These are phyloP conservation scores for Bipolaris sorokiniana DNA, from an alignment of 2,329 filamentous ascomycete genomes.

Conservation along the genomic window DNA sequence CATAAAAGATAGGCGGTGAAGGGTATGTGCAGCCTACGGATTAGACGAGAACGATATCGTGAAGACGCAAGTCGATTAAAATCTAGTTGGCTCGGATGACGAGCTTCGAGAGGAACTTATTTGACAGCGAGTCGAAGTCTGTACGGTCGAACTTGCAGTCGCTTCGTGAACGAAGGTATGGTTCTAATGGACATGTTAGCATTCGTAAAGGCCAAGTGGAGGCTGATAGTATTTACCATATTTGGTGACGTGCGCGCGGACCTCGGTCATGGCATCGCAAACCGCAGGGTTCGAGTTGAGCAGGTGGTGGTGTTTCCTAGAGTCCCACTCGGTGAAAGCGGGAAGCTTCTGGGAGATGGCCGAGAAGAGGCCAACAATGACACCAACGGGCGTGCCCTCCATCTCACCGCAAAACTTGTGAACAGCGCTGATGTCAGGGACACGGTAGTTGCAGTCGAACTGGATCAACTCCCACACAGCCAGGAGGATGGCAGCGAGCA, in stretches of 20 bases:
- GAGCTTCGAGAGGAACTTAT: conserved; percentile 96
- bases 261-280: conserved; percentile 95
- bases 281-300: conserved; percentile 90
- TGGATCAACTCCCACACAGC: conserved; percentile 99
- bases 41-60: conserved; percentile 15
- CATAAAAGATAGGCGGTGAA: conserved; percentile 23
- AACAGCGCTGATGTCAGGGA: conserved; percentile 81
- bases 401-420: conserved; percentile 96
- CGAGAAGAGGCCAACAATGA: conserved; percentile 95
- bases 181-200: conserved; percentile 68
- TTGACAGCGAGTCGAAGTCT: conserved; percentile 94
- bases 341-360: conserved; percentile 97
- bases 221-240: conserved; percentile 71
- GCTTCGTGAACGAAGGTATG: conserved; percentile 80
- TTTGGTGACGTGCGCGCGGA: conserved; percentile 88
- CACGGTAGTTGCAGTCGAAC: conserved; percentile 95
- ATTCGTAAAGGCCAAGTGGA: conserved; percentile 9
- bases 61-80: conserved; percentile 3
- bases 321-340: conserved; percentile 92
- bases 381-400: conserved; percentile 93
- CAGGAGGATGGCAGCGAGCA: conserved; percentile 89
- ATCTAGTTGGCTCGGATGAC: conserved; percentile 88
- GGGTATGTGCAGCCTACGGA: conserved; percentile 23
- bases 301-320: conserved; percentile 84
- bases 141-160: conserved; percentile 84